Percentiles rank a stretch among this genome's conserved stretches.
These are phyloP conservation scores for Lichtheimia ornata DNA, from an alignment of 371 early-diverging fungal species.

Conservation along the genomic window DNA sequence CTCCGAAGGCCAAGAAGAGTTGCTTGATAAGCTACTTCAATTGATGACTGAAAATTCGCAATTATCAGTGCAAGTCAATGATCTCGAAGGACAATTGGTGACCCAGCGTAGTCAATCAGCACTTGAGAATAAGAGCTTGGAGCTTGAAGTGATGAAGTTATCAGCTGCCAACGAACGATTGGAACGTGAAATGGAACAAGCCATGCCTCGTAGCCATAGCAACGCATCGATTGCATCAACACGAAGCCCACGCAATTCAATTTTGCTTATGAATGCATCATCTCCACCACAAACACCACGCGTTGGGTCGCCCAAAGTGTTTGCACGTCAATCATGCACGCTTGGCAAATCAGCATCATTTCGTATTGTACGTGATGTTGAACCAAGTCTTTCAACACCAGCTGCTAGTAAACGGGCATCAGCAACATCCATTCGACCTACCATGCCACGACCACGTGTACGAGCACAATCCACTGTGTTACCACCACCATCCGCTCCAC, in stretches of 20 bases:
- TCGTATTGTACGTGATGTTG: constrained; percentile 11
- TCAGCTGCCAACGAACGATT: constrained; percentile 47
- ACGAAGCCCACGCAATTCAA: background rate
- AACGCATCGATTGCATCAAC: background rate
- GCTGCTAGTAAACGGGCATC: constrained; percentile 20
- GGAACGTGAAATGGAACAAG: constrained; percentile 51
- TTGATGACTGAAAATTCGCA: constrained; percentile 39
- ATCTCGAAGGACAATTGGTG: constrained; percentile 38
- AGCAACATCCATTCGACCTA: constrained; percentile 19
- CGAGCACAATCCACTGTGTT: constrained; percentile 18
- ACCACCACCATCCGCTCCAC: constrained; percentile 48
- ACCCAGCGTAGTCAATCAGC: constrained; percentile 36
- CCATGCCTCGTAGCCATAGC: constrained; percentile 30
- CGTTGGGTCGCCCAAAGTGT: constrained; percentile 21
- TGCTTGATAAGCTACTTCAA: constrained; percentile 22
- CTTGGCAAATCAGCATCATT: constrained; percentile 35
- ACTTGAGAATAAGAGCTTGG: constrained; percentile 41
- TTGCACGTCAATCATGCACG: constrained; percentile 14
- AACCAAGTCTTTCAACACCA: background rate
- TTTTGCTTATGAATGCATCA: constrained; percentile 8
- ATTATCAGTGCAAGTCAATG: constrained; percentile 29
- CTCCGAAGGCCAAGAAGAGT: constrained; percentile 20
- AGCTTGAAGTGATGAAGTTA: constrained; percentile 40
- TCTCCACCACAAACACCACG: constrained; percentile 49
- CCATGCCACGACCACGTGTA: constrained; percentile 14